Base-by-base conservation (phyloP, 495 filamentous ascomycete genomes). In the Penicillium subrubescens region DNA sequence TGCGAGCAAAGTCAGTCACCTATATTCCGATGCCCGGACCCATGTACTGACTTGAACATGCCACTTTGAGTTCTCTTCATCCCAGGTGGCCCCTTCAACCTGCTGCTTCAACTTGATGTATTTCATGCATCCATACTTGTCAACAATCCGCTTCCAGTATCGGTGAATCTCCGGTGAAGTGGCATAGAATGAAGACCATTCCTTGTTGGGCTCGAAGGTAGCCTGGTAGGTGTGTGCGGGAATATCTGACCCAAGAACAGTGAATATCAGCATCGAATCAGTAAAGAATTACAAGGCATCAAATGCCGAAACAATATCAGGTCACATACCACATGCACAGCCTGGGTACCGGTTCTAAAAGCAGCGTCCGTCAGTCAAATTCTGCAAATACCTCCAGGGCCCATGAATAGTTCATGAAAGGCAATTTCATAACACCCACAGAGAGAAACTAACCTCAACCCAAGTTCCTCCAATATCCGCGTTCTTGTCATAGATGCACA, bases 401-500 rank as follows among this genome's bases (percentile, higher is more conserved):
- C 8, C 43, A 7, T 19, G 8, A 11, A 2, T 7, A 5, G n/a
- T 44, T 44, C 43, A 8, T 44, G 43, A 17, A 3, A 48, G 8
- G 19, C 19, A 23, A 14, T 48, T 23, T 0, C 44, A 19, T 25
- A 10, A 17, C 12, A 2, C 10, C 5, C 8, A 1, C 4, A 12
- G 44, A 48, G 21, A 48, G 3, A 14, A 25, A 54, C 51, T 34
- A 12, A 54, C 51, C 29, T 90, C 88, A 48, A 84, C 86, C 89
- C 89, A 93, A 1, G 89, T 90, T 0, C 90, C 89, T 35, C 88
- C 87, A 64, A 91, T 80, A 52, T 89, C 90, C 1, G 73, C 71
- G 65, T 94, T 94, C 82, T 93, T 94, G 71, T 95, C 92, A 73
- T 92, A 95, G 44, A 91, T 86, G 35, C 84, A 81, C 29, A 89